phyloP scores from a whole-genome alignment of 345 rosid genomes.

The Moricandia moricandioides region DNA sequence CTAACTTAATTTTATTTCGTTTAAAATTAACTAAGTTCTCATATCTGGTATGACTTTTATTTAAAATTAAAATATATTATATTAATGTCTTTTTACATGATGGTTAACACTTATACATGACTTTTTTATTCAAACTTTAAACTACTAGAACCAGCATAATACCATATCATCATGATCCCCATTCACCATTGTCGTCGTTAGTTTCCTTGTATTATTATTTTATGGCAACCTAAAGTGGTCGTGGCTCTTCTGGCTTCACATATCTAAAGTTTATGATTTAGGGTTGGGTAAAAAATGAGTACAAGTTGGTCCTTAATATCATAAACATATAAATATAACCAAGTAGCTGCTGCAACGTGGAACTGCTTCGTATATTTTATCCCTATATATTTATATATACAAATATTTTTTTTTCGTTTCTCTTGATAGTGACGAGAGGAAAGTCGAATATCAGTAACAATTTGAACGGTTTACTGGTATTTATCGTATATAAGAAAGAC shows the following conservation, averaged over 20 bases:
- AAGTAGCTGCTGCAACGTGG: conserved; percentile 29
- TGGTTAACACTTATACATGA: neutral
- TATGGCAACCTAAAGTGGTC: conserved; percentile 5
- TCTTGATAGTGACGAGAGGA: conserved; percentile 12
- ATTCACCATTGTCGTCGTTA: neutral
- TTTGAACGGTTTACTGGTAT: neutral
- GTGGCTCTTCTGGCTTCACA: conserved; percentile 24
- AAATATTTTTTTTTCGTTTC: neutral
- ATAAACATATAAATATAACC: conserved; percentile 23
- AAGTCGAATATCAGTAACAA: neutral
- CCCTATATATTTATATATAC: neutral
- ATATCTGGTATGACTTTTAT: too few species aligned
- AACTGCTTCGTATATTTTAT: conserved; percentile 15
- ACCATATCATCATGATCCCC: neutral
- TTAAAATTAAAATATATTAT: too few species aligned
- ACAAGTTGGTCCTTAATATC: conserved; percentile 21
- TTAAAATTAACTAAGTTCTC: too few species aligned
- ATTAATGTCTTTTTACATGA: neutral
- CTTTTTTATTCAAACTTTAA: neutral
- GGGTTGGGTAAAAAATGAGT: conserved; percentile 3
- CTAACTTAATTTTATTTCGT: too few species aligned
- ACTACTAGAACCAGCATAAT: neutral
- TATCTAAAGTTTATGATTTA: neutral
- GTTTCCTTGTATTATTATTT: neutral
- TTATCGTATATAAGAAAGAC: too few species aligned